These are phyloP conservation scores for Lachancea kluyveri DNA, from an alignment of 805 yeast species.

Conservation along the genomic window DNA sequence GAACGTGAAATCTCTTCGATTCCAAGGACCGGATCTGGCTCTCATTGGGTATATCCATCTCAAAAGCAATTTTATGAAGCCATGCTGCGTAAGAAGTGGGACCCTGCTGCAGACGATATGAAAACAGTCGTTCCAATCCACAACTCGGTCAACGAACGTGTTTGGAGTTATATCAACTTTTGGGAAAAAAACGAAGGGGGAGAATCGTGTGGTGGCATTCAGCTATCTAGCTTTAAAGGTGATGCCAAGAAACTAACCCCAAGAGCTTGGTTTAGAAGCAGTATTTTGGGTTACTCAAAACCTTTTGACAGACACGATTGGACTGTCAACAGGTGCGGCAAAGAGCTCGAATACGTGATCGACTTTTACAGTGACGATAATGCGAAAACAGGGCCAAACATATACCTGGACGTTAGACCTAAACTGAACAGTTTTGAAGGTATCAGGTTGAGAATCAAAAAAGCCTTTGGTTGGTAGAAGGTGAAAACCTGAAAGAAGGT, in stretches of 20 bases:
- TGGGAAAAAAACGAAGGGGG: conserved; percentile 71
- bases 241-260: conserved; percentile 84
- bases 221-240: conserved; percentile 81
- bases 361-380: conserved; percentile 64
- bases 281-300: conserved; percentile 57
- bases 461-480: conserved; percentile 54
- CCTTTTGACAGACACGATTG: conserved; percentile 98
- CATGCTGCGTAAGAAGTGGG: conserved; percentile 86
- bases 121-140: conserved; percentile 87
- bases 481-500: too few species aligned
- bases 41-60: conserved; percentile 92
- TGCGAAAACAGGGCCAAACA: conserved; percentile 39
- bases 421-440: conserved; percentile 83
- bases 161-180: conserved; percentile 74
- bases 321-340: conserved; percentile 82
- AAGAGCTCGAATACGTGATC: conserved; percentile 78
- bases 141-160: conserved; percentile 86
- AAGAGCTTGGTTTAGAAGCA: conserved; percentile 63
- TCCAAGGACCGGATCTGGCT: conserved; percentile 63
- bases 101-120: conserved; percentile 80
- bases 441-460: conserved; percentile 54
- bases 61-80: conserved; percentile 93
- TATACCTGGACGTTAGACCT: conserved; percentile 87
- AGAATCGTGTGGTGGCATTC: conserved; percentile 75
- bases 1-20: conserved; percentile 76